Base-by-base conservation (phyloP, 192 early-diverging fungal genomes). In the Coemansia sp. region DNA sequence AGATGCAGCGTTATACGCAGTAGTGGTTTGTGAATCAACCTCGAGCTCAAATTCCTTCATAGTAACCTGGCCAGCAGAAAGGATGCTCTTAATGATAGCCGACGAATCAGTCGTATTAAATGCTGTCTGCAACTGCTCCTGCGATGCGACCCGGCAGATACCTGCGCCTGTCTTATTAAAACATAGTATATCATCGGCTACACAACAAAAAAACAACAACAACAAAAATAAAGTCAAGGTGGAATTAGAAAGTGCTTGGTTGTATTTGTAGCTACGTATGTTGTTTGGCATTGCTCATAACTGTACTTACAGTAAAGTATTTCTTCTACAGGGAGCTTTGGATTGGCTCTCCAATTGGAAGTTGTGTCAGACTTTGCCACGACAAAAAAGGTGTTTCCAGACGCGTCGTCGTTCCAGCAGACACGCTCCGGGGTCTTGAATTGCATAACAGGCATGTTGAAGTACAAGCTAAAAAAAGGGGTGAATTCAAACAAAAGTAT, bases 371-470 rank as follows among this genome's bases (percentile, higher is more conserved):
- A 65, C 39, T 66, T 55, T 38, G 75, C 74, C 37, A 82, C 75
- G 5, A 82, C 71, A 59, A 73, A 82, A 37, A 82, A 82, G 11
- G 75, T 76, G 34, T 68, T 64, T 3, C 74, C 75, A 20, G 68
- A 65, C 8, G 65, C 66, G 28, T 77, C 72, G 72, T 82, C 80
- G 58, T 66, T 59, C 75, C 75, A 82, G 75, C 80, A 76, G 28
- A 82, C 75, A 43, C 80, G 80, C 80, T 82, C 80, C 8, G 75
- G 75, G 22, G 80, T 82, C 59, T 74, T 77, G 63, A 82, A 82
- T 14, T 63, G 74, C 68, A 82, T 60, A 58, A 77, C 61, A 39
- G 75, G 61, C 80, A 82, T 82, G 3, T 54, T 73, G 17, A 3
- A 52, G 48, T 15, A 36, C 5, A 64, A 52, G 55, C 11, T 4